Base-by-base conservation (phyloP, 1,139 yeast genomes). In the Taphrina deformans region DNA sequence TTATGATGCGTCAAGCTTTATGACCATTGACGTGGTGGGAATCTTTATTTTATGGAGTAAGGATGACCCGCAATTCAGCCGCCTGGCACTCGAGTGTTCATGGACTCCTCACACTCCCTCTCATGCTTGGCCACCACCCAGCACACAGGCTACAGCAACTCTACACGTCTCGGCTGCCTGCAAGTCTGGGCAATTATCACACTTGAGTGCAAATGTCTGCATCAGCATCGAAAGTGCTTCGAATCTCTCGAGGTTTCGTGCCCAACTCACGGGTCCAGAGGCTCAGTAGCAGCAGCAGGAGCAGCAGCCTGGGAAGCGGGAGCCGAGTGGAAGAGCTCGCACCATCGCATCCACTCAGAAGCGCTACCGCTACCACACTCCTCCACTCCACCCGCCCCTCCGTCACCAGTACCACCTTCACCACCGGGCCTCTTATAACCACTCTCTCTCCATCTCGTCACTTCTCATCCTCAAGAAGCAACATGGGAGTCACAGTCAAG, bases 401-500 rank as follows among this genome's bases (percentile, higher is more conserved):
- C 48, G 48, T 44, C 48, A 44, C 48, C 24, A 2, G 21, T n/a
- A 38, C 16, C 7, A 38, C 3, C n/a, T 10, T 9, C 41, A 38
- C 18, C 41, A 38, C 16, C 41, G n/a, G 33, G 10, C 44, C 6
- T 14, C 14, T 38, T 5, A 38, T 12, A 6, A 45, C 26, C 26
- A 26, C 27, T 45, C 45, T n/a, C n/a, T n/a, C 45, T 18, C n/a
- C 53, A 14, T 16, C 6, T 12, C 23, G 29, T 23, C 41, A 9
- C 46, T 60, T 50, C 51, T 21, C 58, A 12, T 16, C 64, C 40
- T 23, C 64, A 18, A 38, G 51, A 61, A 51, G 35, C 35, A 59
- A 31, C 27, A 65, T 65, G 67, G 67, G 67, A 44, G 67, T 65
- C 46, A 46, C 27, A n/a, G 51, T 46, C 16, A 23, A 65, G 26